Percentiles rank a stretch among this genome's conserved stretches.
Conservation (phyloP, 2,329 filamentous ascomycete species). For the Penicillium hesseltinei region DNA sequence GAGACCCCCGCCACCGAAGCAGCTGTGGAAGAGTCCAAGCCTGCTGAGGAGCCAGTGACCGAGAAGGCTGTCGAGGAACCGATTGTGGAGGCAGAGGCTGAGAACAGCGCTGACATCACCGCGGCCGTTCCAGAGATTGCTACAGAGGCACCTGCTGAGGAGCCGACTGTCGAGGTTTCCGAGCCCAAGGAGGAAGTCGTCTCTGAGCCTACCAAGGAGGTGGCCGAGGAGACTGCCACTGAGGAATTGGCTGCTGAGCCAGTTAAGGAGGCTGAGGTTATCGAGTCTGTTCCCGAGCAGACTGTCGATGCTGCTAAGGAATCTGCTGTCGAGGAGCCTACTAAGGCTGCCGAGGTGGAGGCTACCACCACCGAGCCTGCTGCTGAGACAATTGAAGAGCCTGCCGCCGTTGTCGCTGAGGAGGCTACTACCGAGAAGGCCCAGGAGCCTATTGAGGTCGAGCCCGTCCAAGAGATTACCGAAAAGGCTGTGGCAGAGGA, state of each 20-base stretch:
- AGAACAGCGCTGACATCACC: conserved; percentile 5
- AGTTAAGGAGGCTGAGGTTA: neutral
- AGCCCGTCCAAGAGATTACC: neutral
- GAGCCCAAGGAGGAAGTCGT: conserved; percentile 3
- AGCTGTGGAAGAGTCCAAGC: conserved; percentile 1
- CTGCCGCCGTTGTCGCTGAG: neutral
- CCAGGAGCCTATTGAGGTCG: neutral
- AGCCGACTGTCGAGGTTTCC: neutral
- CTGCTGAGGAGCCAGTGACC: neutral
- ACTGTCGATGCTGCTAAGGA: neutral
- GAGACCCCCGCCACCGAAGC: neutral
- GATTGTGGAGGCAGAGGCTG: neutral
- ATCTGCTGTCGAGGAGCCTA: conserved; percentile 5
- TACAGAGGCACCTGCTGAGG: neutral
- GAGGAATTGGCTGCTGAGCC: neutral
- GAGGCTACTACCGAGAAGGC: neutral
- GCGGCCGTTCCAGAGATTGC: neutral
- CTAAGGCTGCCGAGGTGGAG: neutral
- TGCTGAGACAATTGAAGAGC: neutral
- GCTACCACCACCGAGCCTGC: neutral
- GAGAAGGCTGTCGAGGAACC: conserved; percentile 9
- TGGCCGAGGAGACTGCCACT: neutral
- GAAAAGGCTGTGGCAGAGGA: neutral
- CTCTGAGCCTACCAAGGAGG: conserved; percentile 4
- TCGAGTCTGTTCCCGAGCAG: neutral